Conservation (phyloP, 179 eudicot genomes). For the Silene vulgaris region DNA sequence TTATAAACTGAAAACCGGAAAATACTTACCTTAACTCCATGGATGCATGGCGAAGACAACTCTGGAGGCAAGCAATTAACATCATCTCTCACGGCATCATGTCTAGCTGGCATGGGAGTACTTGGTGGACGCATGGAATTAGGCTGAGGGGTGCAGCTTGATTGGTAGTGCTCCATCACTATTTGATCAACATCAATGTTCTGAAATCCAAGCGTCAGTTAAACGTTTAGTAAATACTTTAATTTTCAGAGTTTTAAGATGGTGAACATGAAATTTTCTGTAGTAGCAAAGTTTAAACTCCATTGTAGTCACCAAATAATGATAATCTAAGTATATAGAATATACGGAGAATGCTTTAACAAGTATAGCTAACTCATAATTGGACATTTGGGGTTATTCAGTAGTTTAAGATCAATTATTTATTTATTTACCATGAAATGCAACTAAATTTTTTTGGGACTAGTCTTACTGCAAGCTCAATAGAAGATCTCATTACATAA, state of each 20-base stretch:
- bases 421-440: not conserved
- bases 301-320: not conserved
- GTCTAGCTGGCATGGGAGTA: slow-evolving; percentile 42
- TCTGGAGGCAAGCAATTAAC: slow-evolving; percentile 63
- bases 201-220: slow-evolving; percentile 37
- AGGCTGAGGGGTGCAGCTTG: slow-evolving; percentile 63
- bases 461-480: not conserved
- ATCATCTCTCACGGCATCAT: slow-evolving; percentile 30
- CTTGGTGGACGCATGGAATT: slow-evolving; percentile 45
- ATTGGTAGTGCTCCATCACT: slow-evolving; percentile 73
- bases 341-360: not conserved
- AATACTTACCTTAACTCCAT: slow-evolving; percentile 55
- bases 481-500: slow-evolving; percentile 1
- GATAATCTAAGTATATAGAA: not conserved
- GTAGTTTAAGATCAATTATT: not conserved
- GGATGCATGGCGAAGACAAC: slow-evolving; percentile 62
- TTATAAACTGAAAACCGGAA: slow-evolving; percentile 5
- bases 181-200: slow-evolving; percentile 90
- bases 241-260: not conserved
- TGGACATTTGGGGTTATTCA: not conserved
- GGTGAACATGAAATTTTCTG: not conserved
- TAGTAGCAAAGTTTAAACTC: not conserved
- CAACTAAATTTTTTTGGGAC: not conserved
- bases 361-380: slow-evolving; percentile 5
- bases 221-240: not conserved